Base-by-base conservation (phyloP, 768 basidiomycete genomes). In the Hemileccinum impolitum region DNA sequence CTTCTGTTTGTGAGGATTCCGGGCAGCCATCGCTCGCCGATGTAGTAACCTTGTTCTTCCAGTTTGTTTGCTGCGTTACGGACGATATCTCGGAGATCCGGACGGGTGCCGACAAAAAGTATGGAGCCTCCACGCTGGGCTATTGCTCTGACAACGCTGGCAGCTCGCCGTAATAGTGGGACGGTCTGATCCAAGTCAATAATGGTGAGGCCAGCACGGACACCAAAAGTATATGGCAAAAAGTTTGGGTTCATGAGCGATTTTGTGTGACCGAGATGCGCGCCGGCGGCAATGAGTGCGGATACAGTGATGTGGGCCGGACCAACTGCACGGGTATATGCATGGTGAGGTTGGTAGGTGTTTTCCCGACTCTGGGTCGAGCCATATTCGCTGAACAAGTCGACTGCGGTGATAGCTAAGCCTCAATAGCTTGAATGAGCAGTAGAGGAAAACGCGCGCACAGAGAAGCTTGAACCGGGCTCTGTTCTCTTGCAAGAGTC, bases 121-220 rank as follows among this genome's bases (percentile, higher is more conserved):
- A 98, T 77, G 51, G 82, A 81, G 26, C 96, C 96, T 49, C 87
- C 90, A 37, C 80, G 78, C 48, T 82, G 78, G 14, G 90, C 86
- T 39, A 97, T 74, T 31, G 86, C 85, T 43, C 90, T 85, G 32
- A 90, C 86, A 45, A 99, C 77, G 59, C 86, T 85, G 36, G 92
- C 89, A 8, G 95, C 93, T 46, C 94, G 87, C 15, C 94, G 85
- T 19, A 99, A 77, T 53, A 93, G 83, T 6, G 94, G 92, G 5
- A 98, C 73, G 0, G 96, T 96, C 58, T 89, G 87, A 65, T 98
- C 94, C 25, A 98, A 79, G 70, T 98, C 92, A 66, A 98, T 97
- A 67, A 97, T 78, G 41, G 91, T 90, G 57, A 97, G 78, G 13
- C 87, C 90, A 38, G 91, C 81, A 47, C 96, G 90, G 14, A 82